These are phyloP conservation scores for Cystofilobasidium capitatum DNA, from an alignment of 768 basidiomycete genomes.

Conservation along the genomic window DNA sequence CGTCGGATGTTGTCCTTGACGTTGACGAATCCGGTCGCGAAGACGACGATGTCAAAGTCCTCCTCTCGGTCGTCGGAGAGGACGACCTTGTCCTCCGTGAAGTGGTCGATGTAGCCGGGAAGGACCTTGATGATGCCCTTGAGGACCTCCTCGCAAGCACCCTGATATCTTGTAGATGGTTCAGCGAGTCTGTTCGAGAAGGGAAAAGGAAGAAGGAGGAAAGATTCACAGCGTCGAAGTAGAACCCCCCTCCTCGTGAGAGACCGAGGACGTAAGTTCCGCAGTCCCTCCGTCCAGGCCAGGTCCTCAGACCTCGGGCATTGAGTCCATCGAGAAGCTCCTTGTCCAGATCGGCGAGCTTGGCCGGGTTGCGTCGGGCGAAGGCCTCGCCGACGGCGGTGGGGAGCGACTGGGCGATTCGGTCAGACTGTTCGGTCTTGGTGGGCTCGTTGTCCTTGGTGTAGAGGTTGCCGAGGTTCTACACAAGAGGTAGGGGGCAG, in stretches of 20 bases:
- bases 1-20: conserved; percentile 29
- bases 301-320: conserved; percentile 30
- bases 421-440: conserved; percentile 11
- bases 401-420: conserved; percentile 6
- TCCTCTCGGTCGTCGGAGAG: conserved; percentile 26
- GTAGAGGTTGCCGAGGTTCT: conserved; percentile 4
- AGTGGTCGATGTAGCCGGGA: conserved; percentile 26
- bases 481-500: too few species aligned
- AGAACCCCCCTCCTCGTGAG: conserved; percentile 33
- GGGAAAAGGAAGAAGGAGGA: too few species aligned
- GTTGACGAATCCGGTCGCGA: conserved; percentile 32
- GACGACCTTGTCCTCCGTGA: conserved; percentile 29
- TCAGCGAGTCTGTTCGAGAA: too few species aligned
- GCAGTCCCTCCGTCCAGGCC: conserved; percentile 29
- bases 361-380: conserved; percentile 6
- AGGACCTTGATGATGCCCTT: conserved; percentile 32
- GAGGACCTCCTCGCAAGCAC: conserved; percentile 30
- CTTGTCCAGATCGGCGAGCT: conserved; percentile 15
- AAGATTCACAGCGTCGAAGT: too few species aligned
- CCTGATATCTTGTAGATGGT: too few species aligned
- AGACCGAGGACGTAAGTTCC: conserved; percentile 19
- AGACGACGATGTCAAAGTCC: conserved; percentile 30
- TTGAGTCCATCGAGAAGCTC: conserved; percentile 32
- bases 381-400: conserved; percentile 3
- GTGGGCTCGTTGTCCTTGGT: neutral